phyloP scores from a whole-genome alignment of 352 stramenopile species.

The Phytophthora litchii region DNA sequence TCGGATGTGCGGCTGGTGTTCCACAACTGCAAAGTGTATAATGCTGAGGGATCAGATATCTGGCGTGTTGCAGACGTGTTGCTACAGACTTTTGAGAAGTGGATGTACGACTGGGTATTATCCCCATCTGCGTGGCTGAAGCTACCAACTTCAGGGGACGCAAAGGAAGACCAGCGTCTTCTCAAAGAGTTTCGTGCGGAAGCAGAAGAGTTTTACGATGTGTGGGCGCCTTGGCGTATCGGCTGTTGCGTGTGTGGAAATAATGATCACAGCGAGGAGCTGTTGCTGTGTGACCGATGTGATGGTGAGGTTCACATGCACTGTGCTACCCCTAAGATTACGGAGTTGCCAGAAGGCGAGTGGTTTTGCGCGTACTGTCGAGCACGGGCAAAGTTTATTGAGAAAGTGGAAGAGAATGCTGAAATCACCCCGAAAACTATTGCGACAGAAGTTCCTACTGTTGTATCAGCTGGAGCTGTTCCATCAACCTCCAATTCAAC shows the following conservation, averaged over 20 bases:
- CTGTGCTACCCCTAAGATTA: constrained; percentile 74
- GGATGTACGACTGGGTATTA: constrained; percentile 88
- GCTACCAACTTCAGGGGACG: constrained; percentile 54
- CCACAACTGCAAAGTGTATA: constrained; percentile 88
- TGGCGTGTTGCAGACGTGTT: constrained; percentile 75
- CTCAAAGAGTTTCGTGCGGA: constrained; percentile 67
- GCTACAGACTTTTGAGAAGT: constrained; percentile 84
- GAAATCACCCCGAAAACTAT: constrained; percentile 13
- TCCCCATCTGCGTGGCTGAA: constrained; percentile 83
- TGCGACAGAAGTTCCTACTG: neutral
- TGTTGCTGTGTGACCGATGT: constrained; percentile 87
- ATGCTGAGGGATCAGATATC: constrained; percentile 83
- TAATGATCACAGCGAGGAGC: constrained; percentile 77
- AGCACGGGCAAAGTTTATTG: constrained; percentile 58
- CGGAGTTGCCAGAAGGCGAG: constrained; percentile 73
- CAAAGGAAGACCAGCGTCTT: constrained; percentile 51
- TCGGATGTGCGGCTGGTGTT: constrained; percentile 88
- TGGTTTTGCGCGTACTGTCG: constrained; percentile 86
- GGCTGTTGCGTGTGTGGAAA: constrained; percentile 80
- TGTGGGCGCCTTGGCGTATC: constrained; percentile 79
- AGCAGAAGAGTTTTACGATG: constrained; percentile 67
- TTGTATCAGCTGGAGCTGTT: constrained; percentile 3
- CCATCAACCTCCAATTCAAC: constrained; percentile 3
- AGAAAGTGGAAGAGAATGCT: constrained; percentile 29
- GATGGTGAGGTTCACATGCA: constrained; percentile 90